These are phyloP conservation scores for Daldinia bambusicola DNA, from an alignment of 495 filamentous ascomycete genomes.

Conservation along the genomic window DNA sequence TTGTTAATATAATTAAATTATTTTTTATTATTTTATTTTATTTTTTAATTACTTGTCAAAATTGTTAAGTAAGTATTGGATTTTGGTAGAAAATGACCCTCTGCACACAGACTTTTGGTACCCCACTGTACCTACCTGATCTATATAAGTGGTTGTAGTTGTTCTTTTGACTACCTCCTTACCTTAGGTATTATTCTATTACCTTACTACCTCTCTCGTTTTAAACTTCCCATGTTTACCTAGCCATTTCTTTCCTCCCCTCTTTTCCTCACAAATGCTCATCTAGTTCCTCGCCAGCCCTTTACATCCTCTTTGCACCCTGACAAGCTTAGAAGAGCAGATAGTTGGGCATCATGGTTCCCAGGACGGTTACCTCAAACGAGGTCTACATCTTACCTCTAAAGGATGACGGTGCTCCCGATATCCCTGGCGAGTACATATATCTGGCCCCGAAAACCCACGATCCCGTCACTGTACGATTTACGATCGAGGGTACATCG, in stretches of 20 bases:
- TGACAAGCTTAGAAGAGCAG: background rate
- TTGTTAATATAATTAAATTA: too few species aligned
- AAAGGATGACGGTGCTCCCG: constrained; percentile 90
- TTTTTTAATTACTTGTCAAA: too few species aligned
- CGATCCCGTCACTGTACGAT: constrained; percentile 81
- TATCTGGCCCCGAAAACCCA: constrained; percentile 82
- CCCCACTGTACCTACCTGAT: too few species aligned
- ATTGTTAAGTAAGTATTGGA: too few species aligned
- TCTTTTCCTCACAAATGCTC: background rate
- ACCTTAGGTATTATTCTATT: too few species aligned
- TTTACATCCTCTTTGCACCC: background rate
- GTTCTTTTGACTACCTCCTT: too few species aligned
- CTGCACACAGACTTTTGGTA: too few species aligned
- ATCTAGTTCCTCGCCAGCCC: background rate
- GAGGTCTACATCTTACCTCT: constrained; percentile 88
- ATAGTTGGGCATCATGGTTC: constrained; percentile 53
- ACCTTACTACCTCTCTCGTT: too few species aligned
- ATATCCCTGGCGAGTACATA: constrained; percentile 88
- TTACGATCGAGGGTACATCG: constrained; percentile 94
- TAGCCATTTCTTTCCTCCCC: background rate
- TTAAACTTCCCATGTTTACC: too few species aligned
- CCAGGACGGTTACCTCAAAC: constrained; percentile 63
- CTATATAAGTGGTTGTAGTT: too few species aligned
- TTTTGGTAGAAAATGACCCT: too few species aligned
- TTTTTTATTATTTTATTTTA: too few species aligned